Evolutionary conservation across 2,329 filamentous ascomycete genomes (phyloP), one percentile per base, ranked within the genome.

Genomic region (Ophiostoma pallidulum): DNA sequence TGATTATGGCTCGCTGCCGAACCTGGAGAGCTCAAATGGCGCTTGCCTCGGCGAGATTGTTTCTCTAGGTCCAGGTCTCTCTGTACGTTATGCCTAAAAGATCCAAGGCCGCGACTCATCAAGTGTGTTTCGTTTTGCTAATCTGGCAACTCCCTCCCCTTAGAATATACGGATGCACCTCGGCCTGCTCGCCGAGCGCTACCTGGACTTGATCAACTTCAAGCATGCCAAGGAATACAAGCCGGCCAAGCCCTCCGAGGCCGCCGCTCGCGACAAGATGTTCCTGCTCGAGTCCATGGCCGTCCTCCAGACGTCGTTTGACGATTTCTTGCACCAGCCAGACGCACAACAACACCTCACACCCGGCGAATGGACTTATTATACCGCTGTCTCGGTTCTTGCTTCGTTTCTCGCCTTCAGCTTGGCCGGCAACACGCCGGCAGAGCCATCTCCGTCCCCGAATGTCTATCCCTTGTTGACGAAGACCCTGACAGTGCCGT

Each of bases 1-100:
- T 3, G 74, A 79, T 58, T 74, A 75, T 40, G 70, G 70, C 1
- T 72, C 72, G 0, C 69, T 78, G 41, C 70, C 74, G 0, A 67
- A 67, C 14, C 67, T 74, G 51, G 68, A 69, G 36, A 67, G 63
- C 33, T 60, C 59, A 14, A 56, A 61, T 16, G 59, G 59, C 1
- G 53, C 60, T 0, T 63, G 70, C 0, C 60, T 76, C 2, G 64
- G 73, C 36, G 59, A 70, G 12, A 60, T 67, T 2, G 59, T 78
- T 6, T 62, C 68, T n/a, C 58, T 75, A 19, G 77, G 76, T 0
- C 75, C 77, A 3, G 61, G 63, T 1, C 68, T 70, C 33, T 74
- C 74, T 12, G 75, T 78, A 62, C 42, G 69, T 60, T 41, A 7
- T 3, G 28, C 26, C n/a, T 29, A 22, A 28, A 28, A 28, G 24